phyloP scores from a whole-genome alignment of 179 eudicot genomes.

The Spinacia oleracea region DNA sequence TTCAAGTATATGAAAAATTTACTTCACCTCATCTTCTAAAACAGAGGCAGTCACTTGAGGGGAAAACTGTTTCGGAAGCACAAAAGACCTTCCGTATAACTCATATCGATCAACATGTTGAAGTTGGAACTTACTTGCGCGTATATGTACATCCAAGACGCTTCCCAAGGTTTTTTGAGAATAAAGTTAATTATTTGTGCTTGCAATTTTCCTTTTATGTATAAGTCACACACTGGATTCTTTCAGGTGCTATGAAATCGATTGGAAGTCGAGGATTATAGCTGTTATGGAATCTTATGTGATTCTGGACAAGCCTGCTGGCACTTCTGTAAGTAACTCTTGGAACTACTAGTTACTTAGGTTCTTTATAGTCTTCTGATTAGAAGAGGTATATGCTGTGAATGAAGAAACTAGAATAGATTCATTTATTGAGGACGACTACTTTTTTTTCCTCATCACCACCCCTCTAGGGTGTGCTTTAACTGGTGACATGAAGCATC shows the following conservation, averaged over 20 bases:
- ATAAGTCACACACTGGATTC: constrained; percentile 19
- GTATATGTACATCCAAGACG: constrained; percentile 98
- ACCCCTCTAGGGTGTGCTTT: not conserved
- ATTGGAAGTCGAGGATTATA: constrained; percentile 83
- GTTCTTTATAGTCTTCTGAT: not conserved
- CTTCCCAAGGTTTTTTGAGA: constrained; percentile 68
- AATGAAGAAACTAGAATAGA: not conserved
- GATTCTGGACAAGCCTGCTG: constrained; percentile 93
- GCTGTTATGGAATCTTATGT: constrained; percentile 79
- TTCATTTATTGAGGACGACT: not conserved
- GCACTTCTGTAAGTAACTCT: constrained; percentile 75
- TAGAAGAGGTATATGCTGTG: not conserved
- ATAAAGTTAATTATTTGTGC: not conserved
- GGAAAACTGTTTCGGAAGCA: constrained; percentile 83
- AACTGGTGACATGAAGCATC: not conserved
- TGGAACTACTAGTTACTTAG: constrained; percentile 7
- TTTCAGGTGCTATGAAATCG: constrained; percentile 89
- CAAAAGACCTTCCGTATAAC: constrained; percentile 77
- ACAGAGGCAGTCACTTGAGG: constrained; percentile 67
- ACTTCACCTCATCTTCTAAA: constrained; percentile 66
- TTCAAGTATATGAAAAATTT: constrained; percentile 51
- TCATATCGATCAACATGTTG: constrained; percentile 65
- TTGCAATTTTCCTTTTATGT: constrained; percentile 1
- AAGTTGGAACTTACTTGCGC: constrained; percentile 87
- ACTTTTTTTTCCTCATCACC: not conserved